Evolutionary conservation across 2,329 filamentous ascomycete species (phyloP), one percentile per base, ranked within the genome.

Genomic region (Teratosphaeriaceae sp.): DNA sequence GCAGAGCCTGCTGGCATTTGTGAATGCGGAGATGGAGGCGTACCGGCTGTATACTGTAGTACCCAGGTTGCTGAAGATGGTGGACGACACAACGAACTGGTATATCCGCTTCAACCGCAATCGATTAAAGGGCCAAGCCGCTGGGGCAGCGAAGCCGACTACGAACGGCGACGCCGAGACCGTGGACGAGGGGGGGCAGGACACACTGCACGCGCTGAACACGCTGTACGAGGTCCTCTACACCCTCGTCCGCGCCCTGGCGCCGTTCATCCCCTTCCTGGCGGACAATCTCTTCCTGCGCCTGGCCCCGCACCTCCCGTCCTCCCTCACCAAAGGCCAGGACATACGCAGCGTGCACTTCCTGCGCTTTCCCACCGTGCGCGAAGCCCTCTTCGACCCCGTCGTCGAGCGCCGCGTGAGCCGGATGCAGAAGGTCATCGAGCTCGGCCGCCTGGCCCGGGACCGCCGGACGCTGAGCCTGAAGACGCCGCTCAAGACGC

Each of bases 11-110:
- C 74, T 97, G 45, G 82, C 88, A 58, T 96, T 92, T 61, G 87
- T 96, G 42, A 90, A 97, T 61, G 74, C 85, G 56, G 90, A 97
- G 68, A 97, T 97, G 90, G 75, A 75, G 40, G 81, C 80, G 73
- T 74, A 76, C 75, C 65, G 57, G 45, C 56, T 72, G 23, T 97
- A 96, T 66, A 97, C 89, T 1, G 90, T 97, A 34, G 88, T 95
- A 34, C 89, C 89, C 6, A 78, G 85, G 50, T 70, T 97, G 47
- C 52, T 65, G 26, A 62, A 62, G 47, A 60, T 94, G 58, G 94
- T 96, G 52, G 90, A 96, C 59, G 88, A 94, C 67, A 88, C 86
- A 3, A 96, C 89, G n/a, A 97, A 97, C 67, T 96, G 89, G 89
- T 96, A 96, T 68, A 96, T 96, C 63, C 79, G 88, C 48, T 94